Evolutionary conservation across 768 basidiomycete genomes (phyloP).

Genomic region (Mycena rebaudengoi): DNA sequence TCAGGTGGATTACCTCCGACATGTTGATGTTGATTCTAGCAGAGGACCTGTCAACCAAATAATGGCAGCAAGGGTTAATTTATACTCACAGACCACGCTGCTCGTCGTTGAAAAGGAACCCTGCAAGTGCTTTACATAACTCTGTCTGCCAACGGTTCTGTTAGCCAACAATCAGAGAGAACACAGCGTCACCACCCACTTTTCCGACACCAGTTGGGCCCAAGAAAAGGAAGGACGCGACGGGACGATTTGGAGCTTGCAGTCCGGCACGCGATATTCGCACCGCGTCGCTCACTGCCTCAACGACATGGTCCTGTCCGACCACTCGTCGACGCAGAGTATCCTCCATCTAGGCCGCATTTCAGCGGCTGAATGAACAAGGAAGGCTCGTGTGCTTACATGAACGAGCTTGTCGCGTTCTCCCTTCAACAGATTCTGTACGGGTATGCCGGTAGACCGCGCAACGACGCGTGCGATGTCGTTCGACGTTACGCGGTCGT

Average conservation of each 20-base stretch:
- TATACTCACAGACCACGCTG: slow-evolving; percentile 77
- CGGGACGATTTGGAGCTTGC: slow-evolving; percentile 87
- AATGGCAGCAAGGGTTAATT: not conserved
- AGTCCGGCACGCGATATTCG: slow-evolving; percentile 92
- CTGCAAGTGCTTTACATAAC: slow-evolving; percentile 86
- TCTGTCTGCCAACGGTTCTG: slow-evolving; percentile 66
- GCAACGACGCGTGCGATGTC: slow-evolving; percentile 92
- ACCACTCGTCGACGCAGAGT: slow-evolving; percentile 77
- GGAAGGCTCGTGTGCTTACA: slow-evolving; percentile 52
- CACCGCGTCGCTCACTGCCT: slow-evolving; percentile 88
- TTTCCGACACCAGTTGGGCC: slow-evolving; percentile 92
- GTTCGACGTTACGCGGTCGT: slow-evolving; percentile 88
- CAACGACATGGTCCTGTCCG: slow-evolving; percentile 90
- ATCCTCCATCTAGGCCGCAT: slow-evolving; percentile 80
- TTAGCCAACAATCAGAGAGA: not conserved
- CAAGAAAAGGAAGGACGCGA: slow-evolving; percentile 92
- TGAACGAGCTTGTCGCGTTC: slow-evolving; percentile 91
- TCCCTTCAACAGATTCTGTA: slow-evolving; percentile 87
- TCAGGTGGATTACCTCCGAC: slow-evolving; percentile 69
- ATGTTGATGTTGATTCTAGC: slow-evolving; percentile 90
- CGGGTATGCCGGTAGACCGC: slow-evolving; percentile 90
- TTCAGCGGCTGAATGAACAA: not conserved
- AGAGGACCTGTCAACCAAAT: not conserved
- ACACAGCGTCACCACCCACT: slow-evolving; percentile 48
- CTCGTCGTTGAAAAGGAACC: slow-evolving; percentile 91